phyloP scores from a whole-genome alignment of 352 stramenopile genomes.

The Thraustochytrium sp. region DNA sequence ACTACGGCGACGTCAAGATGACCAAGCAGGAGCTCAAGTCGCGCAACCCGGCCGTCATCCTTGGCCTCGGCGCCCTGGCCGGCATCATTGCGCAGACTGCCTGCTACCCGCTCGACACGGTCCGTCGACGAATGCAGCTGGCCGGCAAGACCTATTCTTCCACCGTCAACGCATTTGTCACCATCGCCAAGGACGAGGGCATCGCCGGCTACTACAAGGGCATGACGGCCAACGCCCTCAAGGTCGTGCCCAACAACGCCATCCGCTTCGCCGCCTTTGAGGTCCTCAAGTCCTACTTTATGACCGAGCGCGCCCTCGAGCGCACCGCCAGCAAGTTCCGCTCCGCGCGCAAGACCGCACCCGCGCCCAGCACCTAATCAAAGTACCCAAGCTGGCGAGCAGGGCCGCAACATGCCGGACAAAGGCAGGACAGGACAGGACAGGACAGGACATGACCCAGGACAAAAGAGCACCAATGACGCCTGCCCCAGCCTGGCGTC shows the following conservation, averaged over 20 bases:
- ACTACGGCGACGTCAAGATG: slow-evolving; percentile 41
- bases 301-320: slow-evolving; percentile 32
- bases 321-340: background rate
- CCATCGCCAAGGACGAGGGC: slow-evolving; percentile 38
- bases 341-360: background rate
- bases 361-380: background rate
- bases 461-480: too few relatives aligned
- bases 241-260: slow-evolving; percentile 48
- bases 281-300: slow-evolving; percentile 46
- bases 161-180: slow-evolving; percentile 40
- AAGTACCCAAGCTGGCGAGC: background rate
- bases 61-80: slow-evolving; percentile 17
- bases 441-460: too few relatives aligned
- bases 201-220: slow-evolving; percentile 47
- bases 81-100: slow-evolving; percentile 44
- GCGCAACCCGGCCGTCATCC: slow-evolving; percentile 35
- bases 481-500: too few relatives aligned
- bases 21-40: slow-evolving; percentile 45
- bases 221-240: slow-evolving; percentile 46
- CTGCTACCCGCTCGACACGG: slow-evolving; percentile 46
- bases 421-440: too few relatives aligned
- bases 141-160: slow-evolving; percentile 31
- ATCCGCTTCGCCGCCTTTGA: slow-evolving; percentile 47
- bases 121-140: slow-evolving; percentile 45
- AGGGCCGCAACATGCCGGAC: background rate